These are phyloP conservation scores for Geosmithia putterillii DNA, from an alignment of 2,329 filamentous ascomycete species.

Conservation along the genomic window DNA sequence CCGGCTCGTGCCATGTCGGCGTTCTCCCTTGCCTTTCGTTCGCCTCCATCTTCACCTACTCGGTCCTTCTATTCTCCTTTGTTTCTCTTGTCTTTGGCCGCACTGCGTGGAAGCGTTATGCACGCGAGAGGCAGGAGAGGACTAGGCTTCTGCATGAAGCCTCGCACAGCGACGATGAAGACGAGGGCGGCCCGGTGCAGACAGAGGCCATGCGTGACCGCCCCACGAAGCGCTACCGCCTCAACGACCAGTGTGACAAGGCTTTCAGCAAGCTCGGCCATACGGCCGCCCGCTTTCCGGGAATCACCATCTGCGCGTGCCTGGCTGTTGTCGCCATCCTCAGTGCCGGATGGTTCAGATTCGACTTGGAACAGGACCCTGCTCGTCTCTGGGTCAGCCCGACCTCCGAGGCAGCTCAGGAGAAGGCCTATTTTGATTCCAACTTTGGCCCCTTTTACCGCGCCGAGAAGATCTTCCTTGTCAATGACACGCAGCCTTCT, in stretches of 20 bases:
- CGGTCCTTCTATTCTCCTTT: constrained; percentile 57
- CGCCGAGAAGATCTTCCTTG: constrained; percentile 83
- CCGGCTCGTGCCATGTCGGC: constrained; percentile 69
- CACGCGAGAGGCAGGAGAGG: constrained; percentile 64
- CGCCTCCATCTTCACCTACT: constrained; percentile 77
- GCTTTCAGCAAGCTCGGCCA: constrained; percentile 74
- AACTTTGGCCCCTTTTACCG: constrained; percentile 96
- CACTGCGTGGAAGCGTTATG: constrained; percentile 62
- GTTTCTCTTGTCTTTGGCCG: constrained; percentile 58
- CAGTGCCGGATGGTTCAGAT: constrained; percentile 78
- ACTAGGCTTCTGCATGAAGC: constrained; percentile 80
- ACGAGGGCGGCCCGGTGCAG: constrained; percentile 70
- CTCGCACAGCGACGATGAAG: constrained; percentile 79
- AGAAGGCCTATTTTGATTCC: constrained; percentile 86
- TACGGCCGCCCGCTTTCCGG: constrained; percentile 70
- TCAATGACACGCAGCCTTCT: constrained; percentile 64
- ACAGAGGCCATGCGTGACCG: constrained; percentile 67
- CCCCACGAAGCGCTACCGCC: constrained; percentile 64
- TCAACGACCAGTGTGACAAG: constrained; percentile 74
- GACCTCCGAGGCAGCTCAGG: constrained; percentile 75
- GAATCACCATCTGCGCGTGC: constrained; percentile 65
- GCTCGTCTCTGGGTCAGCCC: constrained; percentile 96
- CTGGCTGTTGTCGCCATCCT: constrained; percentile 66
- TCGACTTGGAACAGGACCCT: constrained; percentile 82
- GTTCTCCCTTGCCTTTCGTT: constrained; percentile 88